phyloP scores from a whole-genome alignment of 2,329 filamentous ascomycete species.

The Pseudogymnoascus sp. region DNA sequence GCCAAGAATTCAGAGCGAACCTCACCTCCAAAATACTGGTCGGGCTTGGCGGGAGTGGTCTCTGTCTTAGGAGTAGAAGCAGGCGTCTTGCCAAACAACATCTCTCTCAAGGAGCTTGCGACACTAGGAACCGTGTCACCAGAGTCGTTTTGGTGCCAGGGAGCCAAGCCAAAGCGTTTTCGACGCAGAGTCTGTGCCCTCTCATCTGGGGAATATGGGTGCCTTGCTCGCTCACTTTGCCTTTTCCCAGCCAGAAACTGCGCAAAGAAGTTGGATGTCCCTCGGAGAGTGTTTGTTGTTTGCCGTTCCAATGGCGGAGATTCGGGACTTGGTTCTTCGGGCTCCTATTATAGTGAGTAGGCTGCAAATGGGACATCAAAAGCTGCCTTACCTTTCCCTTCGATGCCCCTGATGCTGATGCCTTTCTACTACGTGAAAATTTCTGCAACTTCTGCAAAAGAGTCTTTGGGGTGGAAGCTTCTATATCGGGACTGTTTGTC shows the following conservation, averaged over 20 bases:
- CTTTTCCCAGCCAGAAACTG: not conserved
- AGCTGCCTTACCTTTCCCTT: not conserved
- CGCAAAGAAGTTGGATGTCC: not conserved
- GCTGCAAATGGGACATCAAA: no score
- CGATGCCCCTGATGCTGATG: not conserved
- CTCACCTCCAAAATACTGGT: constrained; percentile 1
- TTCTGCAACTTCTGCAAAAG: not conserved
- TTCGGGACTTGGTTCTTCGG: not conserved
- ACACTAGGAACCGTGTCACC: constrained; percentile 22
- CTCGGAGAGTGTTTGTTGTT: constrained; percentile 1
- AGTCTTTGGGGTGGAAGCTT: not conserved
- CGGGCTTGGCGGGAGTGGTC: not conserved
- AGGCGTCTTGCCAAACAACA: constrained; percentile 26
- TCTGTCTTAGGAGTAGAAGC: constrained; percentile 19
- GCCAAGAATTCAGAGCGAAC: not conserved
- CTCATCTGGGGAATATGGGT: constrained; percentile 11
- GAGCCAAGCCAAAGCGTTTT: constrained; percentile 23
- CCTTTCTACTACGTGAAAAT: not conserved
- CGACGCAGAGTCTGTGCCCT: constrained; percentile 9
- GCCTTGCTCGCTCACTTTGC: not conserved
- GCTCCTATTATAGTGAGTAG: not conserved
- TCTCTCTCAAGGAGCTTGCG: constrained; percentile 24
- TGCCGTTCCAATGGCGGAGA: not conserved
- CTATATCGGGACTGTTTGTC: not conserved
- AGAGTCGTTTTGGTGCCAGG: constrained; percentile 26